Conservation (phyloP, 2,329 filamentous ascomycete genomes). For the Colletotrichum ledebouriae region DNA sequence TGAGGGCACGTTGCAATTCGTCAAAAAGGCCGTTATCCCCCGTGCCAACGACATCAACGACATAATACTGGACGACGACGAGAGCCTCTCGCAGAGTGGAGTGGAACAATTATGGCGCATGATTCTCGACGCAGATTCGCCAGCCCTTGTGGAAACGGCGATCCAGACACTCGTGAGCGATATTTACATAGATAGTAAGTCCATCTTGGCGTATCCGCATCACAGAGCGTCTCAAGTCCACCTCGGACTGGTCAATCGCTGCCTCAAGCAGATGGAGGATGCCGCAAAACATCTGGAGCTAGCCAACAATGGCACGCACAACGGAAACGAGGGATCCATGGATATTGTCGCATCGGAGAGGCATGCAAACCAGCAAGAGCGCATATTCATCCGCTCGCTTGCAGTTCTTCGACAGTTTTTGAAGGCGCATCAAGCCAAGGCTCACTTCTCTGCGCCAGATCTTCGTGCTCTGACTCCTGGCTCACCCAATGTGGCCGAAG, state of each 20-base stretch:
- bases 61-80: constrained; percentile 64
- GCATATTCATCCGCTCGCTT: constrained; percentile 77
- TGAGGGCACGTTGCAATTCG: constrained; percentile 72
- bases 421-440: constrained; percentile 72
- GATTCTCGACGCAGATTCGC: constrained; percentile 75
- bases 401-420: constrained; percentile 77
- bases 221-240: constrained; percentile 71
- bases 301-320: constrained; percentile 57
- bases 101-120: constrained; percentile 87
- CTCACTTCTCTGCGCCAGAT: constrained; percentile 71
- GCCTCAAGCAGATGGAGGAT: constrained; percentile 76
- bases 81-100: constrained; percentile 65
- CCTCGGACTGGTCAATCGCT: constrained; percentile 78
- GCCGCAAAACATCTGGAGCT: constrained; percentile 71
- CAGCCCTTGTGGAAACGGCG: constrained; percentile 65
- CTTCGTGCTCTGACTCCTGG: constrained; percentile 66
- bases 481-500: constrained; percentile 66
- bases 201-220: constrained; percentile 64
- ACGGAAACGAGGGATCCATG: constrained; percentile 66
- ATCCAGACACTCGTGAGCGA: constrained; percentile 78
- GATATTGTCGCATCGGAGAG: constrained; percentile 61
- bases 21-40: constrained; percentile 64
- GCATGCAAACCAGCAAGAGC: constrained; percentile 67
- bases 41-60: constrained; percentile 60
- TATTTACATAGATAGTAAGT: constrained; percentile 74